Percentiles rank a stretch among this genome's conserved stretches.
phyloP scores from a whole-genome alignment of 805 yeast species.

The Yamadazyma tumulicola region DNA sequence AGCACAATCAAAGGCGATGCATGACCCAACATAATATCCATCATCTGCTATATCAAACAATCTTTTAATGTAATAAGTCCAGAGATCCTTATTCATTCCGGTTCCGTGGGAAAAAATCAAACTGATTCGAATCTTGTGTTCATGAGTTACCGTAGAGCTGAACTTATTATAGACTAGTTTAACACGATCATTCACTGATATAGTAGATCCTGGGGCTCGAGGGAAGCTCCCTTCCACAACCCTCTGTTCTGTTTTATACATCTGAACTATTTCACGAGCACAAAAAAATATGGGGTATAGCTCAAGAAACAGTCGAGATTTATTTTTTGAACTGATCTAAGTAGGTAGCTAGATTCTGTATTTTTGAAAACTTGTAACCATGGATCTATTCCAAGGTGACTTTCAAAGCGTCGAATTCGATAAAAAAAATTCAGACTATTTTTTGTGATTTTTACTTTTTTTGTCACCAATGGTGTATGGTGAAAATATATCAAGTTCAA shows the following conservation, averaged over 20 bases:
- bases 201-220: constrained; percentile 39
- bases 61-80: constrained; percentile 53
- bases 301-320: too few species aligned
- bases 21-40: constrained; percentile 40
- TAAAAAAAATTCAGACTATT: too few species aligned
- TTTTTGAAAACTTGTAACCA: too few species aligned
- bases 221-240: constrained; percentile 29
- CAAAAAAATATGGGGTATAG: too few species aligned
- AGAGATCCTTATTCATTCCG: constrained; percentile 62
- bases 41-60: constrained; percentile 32
- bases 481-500: too few species aligned
- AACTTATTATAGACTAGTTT: constrained; percentile 49
- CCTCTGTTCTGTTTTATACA: constrained; percentile 13
- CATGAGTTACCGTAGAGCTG: constrained; percentile 13
- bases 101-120: constrained; percentile 59
- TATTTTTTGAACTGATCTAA: too few species aligned
- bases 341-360: too few species aligned
- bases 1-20: constrained; percentile 55
- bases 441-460: too few species aligned
- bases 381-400: too few species aligned
- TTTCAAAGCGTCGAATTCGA: too few species aligned
- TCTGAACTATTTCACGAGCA: too few species aligned
- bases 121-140: constrained; percentile 35
- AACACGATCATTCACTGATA: constrained; percentile 40
- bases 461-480: too few species aligned